Base-by-base conservation (phyloP, 1,284 basidiomycete species). In the Cutaneotrichosporon sp. region DNA sequence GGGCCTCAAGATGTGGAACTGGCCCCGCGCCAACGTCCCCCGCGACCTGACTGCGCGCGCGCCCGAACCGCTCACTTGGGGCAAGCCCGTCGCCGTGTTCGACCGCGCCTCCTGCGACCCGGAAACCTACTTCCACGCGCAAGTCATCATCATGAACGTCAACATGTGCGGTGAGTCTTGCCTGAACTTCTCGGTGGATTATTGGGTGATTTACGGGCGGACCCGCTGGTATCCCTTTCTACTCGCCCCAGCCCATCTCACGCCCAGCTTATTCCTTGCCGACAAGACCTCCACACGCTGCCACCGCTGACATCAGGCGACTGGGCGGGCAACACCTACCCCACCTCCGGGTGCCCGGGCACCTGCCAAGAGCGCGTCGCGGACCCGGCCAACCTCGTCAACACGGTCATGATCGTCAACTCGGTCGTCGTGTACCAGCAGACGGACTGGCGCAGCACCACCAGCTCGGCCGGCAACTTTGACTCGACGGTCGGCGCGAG, bases 1-100 rank as follows among this genome's bases (percentile, higher is more conserved):
- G 7, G 91, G 89, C 6, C 87, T 95, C 75, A 84, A 82, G 55
- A 83, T 93, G 52, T 95, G 90, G n/a, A n/a, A n/a, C n/a, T n/a
- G n/a, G n/a, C n/a, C n/a, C n/a, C n/a, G n/a, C n/a, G n/a, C n/a
- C n/a, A n/a, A n/a, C n/a, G n/a, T n/a, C n/a, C n/a, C n/a, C n/a
- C n/a, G n/a, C 6, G 91, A 95, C 75, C 87, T 94, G 74, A 80
- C 78, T 4, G 73, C 73, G 16, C 77, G 82, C 56, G 76, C 69
- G 18, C 91, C 90, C 1, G 77, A 85, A 59, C 90, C 91, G 1
- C 70, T 79, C 13, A 75, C 71, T 5, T 94, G 91, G 91, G 86
- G 86, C 13, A 74, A 75, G 13, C 90, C 91, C 8, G 80, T 76
- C 24, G 91, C 89, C 11, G 82, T 83, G 65, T 93, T 85, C 83